These are phyloP conservation scores for Aspergillus phoenicis DNA, from an alignment of 2,329 filamentous ascomycete species.

Conservation along the genomic window DNA sequence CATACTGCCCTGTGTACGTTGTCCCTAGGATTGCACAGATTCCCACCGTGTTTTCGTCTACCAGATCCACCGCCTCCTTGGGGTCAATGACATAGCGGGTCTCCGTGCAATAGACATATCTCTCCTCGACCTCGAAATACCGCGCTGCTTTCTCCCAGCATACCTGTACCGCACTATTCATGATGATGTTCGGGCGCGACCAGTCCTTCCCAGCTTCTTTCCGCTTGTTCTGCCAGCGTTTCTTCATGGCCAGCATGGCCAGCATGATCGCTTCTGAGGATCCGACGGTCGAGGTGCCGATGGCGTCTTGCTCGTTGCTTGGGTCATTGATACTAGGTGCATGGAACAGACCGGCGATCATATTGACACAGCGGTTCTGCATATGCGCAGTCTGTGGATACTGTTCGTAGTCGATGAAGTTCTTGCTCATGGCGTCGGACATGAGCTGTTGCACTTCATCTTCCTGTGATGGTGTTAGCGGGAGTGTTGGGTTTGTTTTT, in stretches of 20 bases:
- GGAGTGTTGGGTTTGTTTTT: neutral
- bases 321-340: conserved; percentile 53
- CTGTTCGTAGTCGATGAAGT: conserved; percentile 70
- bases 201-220: conserved; percentile 63
- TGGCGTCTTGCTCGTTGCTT: conserved; percentile 56
- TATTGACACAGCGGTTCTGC: conserved; percentile 68
- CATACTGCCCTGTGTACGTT: conserved; percentile 74
- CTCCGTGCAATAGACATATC: conserved; percentile 52
- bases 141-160: conserved; percentile 72
- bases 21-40: conserved; percentile 71
- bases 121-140: conserved; percentile 71
- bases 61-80: conserved; percentile 63
- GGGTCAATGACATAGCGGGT: conserved; percentile 67
- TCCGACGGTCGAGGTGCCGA: conserved; percentile 71
- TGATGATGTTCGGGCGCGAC: conserved; percentile 69
- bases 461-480: conserved; percentile 43
- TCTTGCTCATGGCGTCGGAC: conserved; percentile 69
- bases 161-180: conserved; percentile 74
- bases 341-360: conserved; percentile 67
- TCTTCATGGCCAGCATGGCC: conserved; percentile 72
- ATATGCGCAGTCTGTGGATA: conserved; percentile 63
- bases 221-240: conserved; percentile 70
- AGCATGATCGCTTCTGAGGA: conserved; percentile 72
- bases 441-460: conserved; percentile 65
- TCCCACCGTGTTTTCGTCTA: conserved; percentile 78